These are phyloP conservation scores for Aschersonia sp. DNA, from an alignment of 2,329 filamentous ascomycete species.

Conservation along the genomic window DNA sequence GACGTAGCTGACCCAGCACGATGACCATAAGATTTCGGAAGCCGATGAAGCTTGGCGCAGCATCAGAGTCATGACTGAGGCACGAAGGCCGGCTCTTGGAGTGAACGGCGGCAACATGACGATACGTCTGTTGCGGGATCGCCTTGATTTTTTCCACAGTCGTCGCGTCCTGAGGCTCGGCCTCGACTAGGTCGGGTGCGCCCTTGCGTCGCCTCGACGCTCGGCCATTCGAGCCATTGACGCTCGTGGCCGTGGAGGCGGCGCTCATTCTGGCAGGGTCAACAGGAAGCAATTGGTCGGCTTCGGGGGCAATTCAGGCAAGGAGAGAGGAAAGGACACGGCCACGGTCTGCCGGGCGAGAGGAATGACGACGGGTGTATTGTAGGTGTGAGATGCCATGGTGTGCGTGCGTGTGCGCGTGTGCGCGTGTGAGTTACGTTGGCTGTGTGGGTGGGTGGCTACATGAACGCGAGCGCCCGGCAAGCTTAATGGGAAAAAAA, in stretches of 20 bases:
- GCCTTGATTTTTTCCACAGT: conserved; percentile 9
- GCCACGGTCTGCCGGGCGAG: neutral
- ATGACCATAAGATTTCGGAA: conserved; percentile 96
- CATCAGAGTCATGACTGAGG: conserved; percentile 67
- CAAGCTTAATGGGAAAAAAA: no score
- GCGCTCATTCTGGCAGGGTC: conserved; percentile 19
- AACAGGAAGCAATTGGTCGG: neutral
- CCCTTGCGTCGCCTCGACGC: conserved; percentile 5
- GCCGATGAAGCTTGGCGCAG: conserved; percentile 72
- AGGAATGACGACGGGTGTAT: neutral
- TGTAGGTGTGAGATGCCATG: neutral
- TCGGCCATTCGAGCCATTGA: conserved; percentile 15
- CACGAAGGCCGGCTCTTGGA: conserved; percentile 58
- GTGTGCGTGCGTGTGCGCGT: neutral
- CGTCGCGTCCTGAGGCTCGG: conserved; percentile 10
- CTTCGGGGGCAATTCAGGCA: neutral
- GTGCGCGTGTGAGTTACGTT: neutral
- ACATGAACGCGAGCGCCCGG: no score
- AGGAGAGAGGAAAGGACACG: neutral
- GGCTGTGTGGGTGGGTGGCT: no score
- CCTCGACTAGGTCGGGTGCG: conserved; percentile 5
- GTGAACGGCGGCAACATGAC: conserved; percentile 83
- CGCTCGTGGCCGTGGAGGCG: conserved; percentile 22
- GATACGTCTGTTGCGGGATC: conserved; percentile 50
- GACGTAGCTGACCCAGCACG: conserved; percentile 51